Evolutionary conservation across 129 eudicot genomes (phyloP).

Genomic region (Centrapalus pauciflorus): DNA sequence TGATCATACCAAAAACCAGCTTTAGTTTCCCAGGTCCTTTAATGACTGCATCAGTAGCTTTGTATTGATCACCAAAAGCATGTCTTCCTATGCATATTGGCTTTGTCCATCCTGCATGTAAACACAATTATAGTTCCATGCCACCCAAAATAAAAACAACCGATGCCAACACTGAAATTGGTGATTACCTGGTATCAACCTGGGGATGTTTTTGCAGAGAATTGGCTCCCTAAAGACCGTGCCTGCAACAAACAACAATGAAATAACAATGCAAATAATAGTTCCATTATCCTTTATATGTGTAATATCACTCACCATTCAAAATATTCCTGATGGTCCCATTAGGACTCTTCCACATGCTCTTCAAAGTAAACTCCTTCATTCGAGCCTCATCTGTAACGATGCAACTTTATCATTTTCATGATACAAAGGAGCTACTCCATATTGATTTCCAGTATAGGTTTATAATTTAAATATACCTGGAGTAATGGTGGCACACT

Average conservation of each 20-base stretch:
- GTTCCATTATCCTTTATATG: neutral
- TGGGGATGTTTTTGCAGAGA: constrained; percentile 69
- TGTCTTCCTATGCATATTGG: constrained; percentile 98
- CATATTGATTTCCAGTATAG: neutral
- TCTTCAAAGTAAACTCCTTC: constrained; percentile 63
- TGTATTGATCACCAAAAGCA: constrained; percentile 98
- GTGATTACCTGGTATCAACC: constrained; percentile 50
- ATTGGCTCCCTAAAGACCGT: constrained; percentile 78
- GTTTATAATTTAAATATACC: constrained; percentile 37
- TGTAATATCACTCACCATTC: constrained; percentile 39
- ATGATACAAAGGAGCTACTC: constrained; percentile 1
- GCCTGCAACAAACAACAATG: constrained; percentile 24
- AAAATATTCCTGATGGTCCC: constrained; percentile 70
- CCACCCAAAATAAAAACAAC: neutral
- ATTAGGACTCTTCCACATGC: constrained; percentile 80
- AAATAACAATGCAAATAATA: neutral
- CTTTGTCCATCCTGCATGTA: constrained; percentile 79
- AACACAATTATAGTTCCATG: neutral
- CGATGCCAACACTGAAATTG: neutral
- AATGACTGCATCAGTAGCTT: constrained; percentile 87
- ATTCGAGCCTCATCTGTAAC: constrained; percentile 88
- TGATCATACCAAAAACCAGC: constrained; percentile 69
- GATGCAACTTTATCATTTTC: neutral
- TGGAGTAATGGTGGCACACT: constrained; percentile 98
- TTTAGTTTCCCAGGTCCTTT: constrained; percentile 93